Conservation (phyloP, 345 rosid genomes). For the Eucalyptus regnans region DNA sequence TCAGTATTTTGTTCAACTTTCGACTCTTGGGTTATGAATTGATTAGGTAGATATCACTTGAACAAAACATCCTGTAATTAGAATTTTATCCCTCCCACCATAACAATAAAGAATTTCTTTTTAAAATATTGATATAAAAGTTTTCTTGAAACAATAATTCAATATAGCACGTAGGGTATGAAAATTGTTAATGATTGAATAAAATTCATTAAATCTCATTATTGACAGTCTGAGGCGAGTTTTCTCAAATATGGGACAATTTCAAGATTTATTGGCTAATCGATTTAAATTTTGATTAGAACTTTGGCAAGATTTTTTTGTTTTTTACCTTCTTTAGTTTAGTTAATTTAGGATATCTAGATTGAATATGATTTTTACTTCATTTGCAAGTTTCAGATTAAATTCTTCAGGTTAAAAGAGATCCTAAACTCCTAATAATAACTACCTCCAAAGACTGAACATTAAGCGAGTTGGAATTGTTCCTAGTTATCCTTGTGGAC, state of each 20-base stretch:
- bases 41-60: neutral
- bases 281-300: neutral
- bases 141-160: neutral
- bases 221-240: accelerated
- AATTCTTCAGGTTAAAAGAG: neutral
- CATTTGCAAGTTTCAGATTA: neutral
- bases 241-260: neutral
- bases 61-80: neutral
- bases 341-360: neutral
- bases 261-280: neutral
- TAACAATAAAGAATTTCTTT: neutral
- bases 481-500: neutral
- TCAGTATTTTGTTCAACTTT: neutral
- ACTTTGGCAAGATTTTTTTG: neutral
- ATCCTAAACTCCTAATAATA: neutral
- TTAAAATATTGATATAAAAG: neutral
- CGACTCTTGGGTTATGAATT: neutral
- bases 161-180: neutral
- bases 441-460: neutral
- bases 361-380: neutral
- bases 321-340: neutral
- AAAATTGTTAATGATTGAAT: neutral
- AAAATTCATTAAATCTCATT: neutral
- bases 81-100: neutral
- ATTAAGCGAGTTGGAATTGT: neutral